Evolutionary conservation across 768 basidiomycete species (phyloP).

Genomic region (Hydnum rufescens): DNA sequence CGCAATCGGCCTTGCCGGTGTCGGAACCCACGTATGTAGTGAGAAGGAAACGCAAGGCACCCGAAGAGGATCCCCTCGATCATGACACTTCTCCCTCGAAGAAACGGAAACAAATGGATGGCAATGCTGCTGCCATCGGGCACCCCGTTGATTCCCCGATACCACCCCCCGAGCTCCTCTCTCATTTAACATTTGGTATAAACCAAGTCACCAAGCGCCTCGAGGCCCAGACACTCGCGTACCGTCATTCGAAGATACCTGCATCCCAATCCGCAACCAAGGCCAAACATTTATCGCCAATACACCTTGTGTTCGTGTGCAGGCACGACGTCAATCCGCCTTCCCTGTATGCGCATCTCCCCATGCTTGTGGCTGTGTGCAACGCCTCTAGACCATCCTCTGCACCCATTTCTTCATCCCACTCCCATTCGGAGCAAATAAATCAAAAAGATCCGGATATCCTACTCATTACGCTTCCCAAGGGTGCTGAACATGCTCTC

Average conservation of each 20-base stretch:
- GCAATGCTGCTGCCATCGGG: neutral
- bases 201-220: conserved; percentile 61
- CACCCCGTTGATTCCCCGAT: neutral
- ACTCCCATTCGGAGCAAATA: conserved; percentile 13
- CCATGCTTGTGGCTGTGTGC: conserved; percentile 39
- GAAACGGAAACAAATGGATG: neutral
- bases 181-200: conserved; percentile 44
- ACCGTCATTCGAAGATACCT: neutral
- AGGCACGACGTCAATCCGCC: conserved; percentile 5
- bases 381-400: conserved; percentile 56
- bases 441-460: conserved; percentile 17
- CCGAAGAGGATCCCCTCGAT: conserved; percentile 1
- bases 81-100: neutral
- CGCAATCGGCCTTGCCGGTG: neutral
- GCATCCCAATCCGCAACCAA: neutral
- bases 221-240: conserved; percentile 29
- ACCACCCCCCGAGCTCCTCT: conserved; percentile 23
- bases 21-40: neutral
- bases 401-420: conserved; percentile 43
- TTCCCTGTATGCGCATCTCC: conserved; percentile 7
- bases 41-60: neutral
- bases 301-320: neutral
- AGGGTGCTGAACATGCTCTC: conserved; percentile 41
- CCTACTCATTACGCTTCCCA: conserved; percentile 43
- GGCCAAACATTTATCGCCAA: too few relatives aligned